Evolutionary conservation across 306 rosid species (phyloP).

Genomic region (Rosa persica): DNA sequence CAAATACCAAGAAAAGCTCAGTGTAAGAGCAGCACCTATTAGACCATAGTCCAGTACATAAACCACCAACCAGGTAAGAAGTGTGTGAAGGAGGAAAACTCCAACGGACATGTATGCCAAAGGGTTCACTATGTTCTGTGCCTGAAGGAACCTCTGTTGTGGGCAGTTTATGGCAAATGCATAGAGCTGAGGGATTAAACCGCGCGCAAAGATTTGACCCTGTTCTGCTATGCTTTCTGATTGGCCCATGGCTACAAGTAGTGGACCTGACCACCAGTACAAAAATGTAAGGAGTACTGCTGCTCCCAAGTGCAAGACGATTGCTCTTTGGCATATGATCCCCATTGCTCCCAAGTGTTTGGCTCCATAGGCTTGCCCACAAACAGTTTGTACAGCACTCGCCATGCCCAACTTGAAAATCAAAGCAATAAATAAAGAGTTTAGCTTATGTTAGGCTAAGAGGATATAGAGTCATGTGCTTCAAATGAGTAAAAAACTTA

Average conservation of each 20-base stretch:
- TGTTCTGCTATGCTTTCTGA: slow-evolving; percentile 43
- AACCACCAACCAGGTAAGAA: slow-evolving; percentile 57
- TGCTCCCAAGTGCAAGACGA: slow-evolving; percentile 58
- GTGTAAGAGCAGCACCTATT: slow-evolving; percentile 57
- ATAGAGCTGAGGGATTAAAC: slow-evolving; percentile 60
- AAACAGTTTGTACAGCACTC: slow-evolving; percentile 74
- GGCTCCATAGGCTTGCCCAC: slow-evolving; percentile 84
- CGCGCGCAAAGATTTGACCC: slow-evolving; percentile 58
- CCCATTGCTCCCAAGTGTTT: slow-evolving; percentile 49
- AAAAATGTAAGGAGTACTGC: slow-evolving; percentile 57
- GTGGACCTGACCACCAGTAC: slow-evolving; percentile 58
- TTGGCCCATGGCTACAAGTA: slow-evolving; percentile 49
- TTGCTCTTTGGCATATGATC: slow-evolving; percentile 56
- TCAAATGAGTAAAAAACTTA: background rate
- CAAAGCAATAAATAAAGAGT: background rate
- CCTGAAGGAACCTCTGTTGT: slow-evolving; percentile 81
- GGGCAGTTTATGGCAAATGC: slow-evolving; percentile 72
- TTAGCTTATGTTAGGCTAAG: background rate
- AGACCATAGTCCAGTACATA: slow-evolving; percentile 51
- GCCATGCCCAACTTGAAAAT: slow-evolving; percentile 65
- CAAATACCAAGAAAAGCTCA: slow-evolving; percentile 82
- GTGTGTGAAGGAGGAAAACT: slow-evolving; percentile 50
- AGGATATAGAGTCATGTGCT: background rate
- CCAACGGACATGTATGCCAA: slow-evolving; percentile 66
- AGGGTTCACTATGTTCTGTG: slow-evolving; percentile 81